Conservation (phyloP, 2,329 filamentous ascomycete species). For the Trichoderma aggressivum region DNA sequence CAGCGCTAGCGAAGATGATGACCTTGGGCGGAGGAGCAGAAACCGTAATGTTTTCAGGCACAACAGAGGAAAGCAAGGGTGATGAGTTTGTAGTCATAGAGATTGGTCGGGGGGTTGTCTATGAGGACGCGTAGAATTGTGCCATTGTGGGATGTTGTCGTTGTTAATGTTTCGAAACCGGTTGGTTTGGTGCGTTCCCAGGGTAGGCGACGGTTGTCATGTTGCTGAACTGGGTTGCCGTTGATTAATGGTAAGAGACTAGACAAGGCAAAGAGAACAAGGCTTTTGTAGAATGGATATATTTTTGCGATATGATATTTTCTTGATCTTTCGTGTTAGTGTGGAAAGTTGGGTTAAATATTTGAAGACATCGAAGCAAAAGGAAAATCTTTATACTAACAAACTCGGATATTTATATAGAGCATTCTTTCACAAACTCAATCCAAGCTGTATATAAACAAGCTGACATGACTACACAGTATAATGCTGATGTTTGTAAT, state of each 20-base stretch:
- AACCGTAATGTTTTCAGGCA: background rate
- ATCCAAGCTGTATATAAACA: background rate
- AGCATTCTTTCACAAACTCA: accelerated
- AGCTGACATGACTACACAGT: background rate
- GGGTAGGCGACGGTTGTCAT: background rate
- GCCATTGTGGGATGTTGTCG: background rate
- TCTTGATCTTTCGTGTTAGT: background rate
- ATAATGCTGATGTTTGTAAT: background rate
- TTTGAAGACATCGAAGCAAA: background rate
- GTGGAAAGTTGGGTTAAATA: background rate
- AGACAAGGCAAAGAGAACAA: background rate
- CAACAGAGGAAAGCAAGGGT: background rate
- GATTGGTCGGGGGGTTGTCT: background rate
- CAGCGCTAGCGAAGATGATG: background rate
- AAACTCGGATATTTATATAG: background rate
- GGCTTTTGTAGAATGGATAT: background rate
- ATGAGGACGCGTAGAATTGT: background rate
- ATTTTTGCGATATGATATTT: accelerated
- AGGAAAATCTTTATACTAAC: too few species aligned
- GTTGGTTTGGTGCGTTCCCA: background rate
- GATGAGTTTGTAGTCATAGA: background rate
- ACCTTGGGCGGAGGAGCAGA: background rate
- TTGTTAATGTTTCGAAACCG: background rate
- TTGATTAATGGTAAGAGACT: background rate
- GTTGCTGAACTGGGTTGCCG: background rate